Conservation (phyloP, 805 yeast genomes). For the Pichia paraexigua region DNA sequence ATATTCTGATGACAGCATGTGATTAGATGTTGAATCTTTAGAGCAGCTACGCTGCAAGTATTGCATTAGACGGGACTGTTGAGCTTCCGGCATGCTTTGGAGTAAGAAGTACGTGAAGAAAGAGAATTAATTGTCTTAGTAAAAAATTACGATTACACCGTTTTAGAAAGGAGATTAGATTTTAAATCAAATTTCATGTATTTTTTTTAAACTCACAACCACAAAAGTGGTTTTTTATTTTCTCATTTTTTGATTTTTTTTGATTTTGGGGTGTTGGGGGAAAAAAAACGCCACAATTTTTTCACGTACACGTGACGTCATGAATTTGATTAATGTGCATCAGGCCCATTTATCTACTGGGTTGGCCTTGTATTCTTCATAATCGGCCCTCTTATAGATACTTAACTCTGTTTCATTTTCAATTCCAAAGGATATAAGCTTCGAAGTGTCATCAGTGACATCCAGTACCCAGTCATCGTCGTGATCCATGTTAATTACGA, state of each 20-base stretch:
- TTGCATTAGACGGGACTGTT: not conserved
- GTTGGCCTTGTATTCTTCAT: constrained; percentile 59
- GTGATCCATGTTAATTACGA: constrained; percentile 84
- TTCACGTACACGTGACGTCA: not conserved
- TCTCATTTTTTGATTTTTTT: too few relatives aligned
- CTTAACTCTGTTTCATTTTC: constrained; percentile 92
- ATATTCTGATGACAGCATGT: not conserved
- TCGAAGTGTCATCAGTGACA: constrained; percentile 29
- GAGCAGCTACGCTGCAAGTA: constrained; percentile 3
- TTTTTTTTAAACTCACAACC: not conserved
- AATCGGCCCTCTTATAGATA: constrained; percentile 61
- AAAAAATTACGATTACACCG: not conserved
- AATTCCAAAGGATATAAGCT: constrained; percentile 44
- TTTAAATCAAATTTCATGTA: too few relatives aligned
- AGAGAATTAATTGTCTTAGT: not conserved
- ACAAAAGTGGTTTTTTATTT: too few relatives aligned
- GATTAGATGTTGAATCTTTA: not conserved
- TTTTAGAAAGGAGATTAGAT: too few relatives aligned
- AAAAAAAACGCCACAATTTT: not conserved
- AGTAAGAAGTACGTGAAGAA: not conserved
- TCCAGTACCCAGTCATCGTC: constrained; percentile 61
- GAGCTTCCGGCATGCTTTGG: not conserved
- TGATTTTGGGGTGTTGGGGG: not conserved
- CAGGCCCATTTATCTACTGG: constrained; percentile 41
- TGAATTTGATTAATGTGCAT: not conserved